Percentiles rank a stretch among this genome's conserved stretches.
Evolutionary conservation across 495 filamentous ascomycete genomes (phyloP).

Genomic region (Penicillium turbatum): DNA sequence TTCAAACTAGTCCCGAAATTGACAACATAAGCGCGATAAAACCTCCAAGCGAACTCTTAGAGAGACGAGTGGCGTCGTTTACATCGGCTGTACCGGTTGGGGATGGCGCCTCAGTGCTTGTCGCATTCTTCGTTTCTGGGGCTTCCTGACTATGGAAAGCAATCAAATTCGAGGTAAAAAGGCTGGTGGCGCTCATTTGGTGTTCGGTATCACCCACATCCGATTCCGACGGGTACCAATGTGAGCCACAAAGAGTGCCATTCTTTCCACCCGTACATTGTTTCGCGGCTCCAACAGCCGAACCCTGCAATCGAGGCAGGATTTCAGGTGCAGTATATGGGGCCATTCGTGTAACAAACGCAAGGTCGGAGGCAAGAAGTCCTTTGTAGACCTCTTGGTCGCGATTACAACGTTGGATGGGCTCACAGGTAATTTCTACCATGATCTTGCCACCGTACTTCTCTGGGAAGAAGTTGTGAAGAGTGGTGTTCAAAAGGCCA

Average conservation of each 20-base stretch:
- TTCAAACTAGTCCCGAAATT: no score
- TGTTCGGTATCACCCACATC: conserved; percentile 55
- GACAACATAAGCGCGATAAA: no score
- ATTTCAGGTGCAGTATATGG: conserved; percentile 57
- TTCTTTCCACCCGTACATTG: conserved; percentile 60
- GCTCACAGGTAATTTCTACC: conserved; percentile 74
- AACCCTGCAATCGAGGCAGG: conserved; percentile 57
- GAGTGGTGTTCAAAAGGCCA: conserved; percentile 52
- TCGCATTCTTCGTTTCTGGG: no score
- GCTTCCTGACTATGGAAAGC: conserved; percentile 22
- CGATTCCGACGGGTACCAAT: conserved; percentile 60
- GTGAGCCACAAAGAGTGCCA: conserved; percentile 59
- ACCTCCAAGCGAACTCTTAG: no score
- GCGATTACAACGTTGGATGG: conserved; percentile 53
- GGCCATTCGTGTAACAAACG: conserved; percentile 54
- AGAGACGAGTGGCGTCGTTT: no score
- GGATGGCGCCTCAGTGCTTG: neutral
- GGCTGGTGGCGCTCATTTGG: conserved; percentile 45
- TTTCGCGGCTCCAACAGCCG: conserved; percentile 60
- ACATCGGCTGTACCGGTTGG: no score
- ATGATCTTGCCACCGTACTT: conserved; percentile 46
- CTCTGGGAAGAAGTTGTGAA: conserved; percentile 56
- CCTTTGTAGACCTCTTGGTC: conserved; percentile 71
- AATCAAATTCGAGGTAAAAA: conserved; percentile 50
- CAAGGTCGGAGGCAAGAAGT: conserved; percentile 60